Evolutionary conservation across 139 green algal genomes (phyloP).

Genomic region (Spirogloea muscicola): DNA sequence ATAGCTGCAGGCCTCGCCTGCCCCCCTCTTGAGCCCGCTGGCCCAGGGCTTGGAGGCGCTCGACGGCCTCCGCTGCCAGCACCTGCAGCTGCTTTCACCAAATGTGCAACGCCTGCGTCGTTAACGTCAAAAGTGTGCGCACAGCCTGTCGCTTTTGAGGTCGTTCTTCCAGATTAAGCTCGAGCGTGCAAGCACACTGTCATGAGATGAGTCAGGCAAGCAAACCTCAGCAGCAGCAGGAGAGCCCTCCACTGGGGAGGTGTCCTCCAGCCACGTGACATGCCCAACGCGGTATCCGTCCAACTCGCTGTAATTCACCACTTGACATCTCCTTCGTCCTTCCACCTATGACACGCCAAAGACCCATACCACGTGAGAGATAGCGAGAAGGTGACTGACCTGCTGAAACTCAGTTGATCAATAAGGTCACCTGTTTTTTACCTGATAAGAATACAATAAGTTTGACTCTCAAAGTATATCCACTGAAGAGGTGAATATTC

Average conservation of each 20-base stretch:
- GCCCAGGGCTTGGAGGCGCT: not conserved
- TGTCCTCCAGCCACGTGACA: constrained; percentile 21
- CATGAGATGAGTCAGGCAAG: not conserved
- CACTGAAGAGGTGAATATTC: not conserved
- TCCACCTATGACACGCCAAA: not conserved
- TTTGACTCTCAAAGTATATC: too few relatives aligned
- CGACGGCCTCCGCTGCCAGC: constrained; percentile 1
- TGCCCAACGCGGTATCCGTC: constrained; percentile 23
- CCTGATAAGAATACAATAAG: too few relatives aligned
- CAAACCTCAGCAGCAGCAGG: not conserved
- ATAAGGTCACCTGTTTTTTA: constrained; percentile 1
- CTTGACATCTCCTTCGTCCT: not conserved
- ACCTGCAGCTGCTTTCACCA: constrained; percentile 4
- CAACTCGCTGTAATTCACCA: not conserved
- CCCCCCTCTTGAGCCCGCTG: not conserved
- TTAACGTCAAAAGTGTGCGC: not conserved
- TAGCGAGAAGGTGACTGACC: too few relatives aligned
- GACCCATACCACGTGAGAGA: not conserved
- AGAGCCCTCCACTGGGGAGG: constrained; percentile 9
- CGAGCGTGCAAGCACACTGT: not conserved
- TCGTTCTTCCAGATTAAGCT: too few relatives aligned
- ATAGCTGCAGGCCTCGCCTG: not conserved
- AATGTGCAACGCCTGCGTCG: not conserved
- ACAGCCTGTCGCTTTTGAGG: too few relatives aligned
- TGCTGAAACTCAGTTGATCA: too few relatives aligned